Evolutionary conservation across 441 rosid species (phyloP).

Genomic region (Gossypium davidsonii): DNA sequence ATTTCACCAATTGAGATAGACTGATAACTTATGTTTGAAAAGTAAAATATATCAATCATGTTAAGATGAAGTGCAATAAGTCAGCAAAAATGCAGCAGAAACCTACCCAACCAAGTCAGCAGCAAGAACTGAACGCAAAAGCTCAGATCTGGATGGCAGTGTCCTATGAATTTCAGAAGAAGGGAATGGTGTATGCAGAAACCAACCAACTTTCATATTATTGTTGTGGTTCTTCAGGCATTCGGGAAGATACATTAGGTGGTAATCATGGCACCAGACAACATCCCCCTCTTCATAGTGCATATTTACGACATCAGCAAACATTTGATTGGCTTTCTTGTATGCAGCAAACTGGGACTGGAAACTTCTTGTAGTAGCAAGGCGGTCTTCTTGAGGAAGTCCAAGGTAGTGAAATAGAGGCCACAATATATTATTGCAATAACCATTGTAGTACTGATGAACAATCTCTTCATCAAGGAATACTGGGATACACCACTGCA

Average conservation of each 20-base stretch:
- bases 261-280: conserved; percentile 99
- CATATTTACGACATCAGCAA: conserved; percentile 84
- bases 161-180: conserved; percentile 99
- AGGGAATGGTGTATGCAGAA: conserved; percentile 99
- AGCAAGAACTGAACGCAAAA: conserved; percentile 89
- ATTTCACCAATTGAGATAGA: not conserved
- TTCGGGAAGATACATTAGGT: conserved; percentile 95
- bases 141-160: conserved; percentile 91
- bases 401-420: conserved; percentile 96
- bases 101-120: conserved; percentile 97
- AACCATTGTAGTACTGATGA: conserved; percentile 97
- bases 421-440: conserved; percentile 98
- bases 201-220: conserved; percentile 98
- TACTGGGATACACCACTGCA: conserved; percentile 96
- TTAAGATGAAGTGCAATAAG: not conserved
- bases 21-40: not conserved
- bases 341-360: conserved; percentile 96
- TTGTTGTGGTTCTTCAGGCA: conserved; percentile 77
- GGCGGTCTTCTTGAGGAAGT: conserved; percentile 99
- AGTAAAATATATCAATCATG: not conserved
- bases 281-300: conserved; percentile 98
- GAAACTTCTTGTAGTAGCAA: conserved; percentile 94
- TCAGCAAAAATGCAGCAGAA: conserved; percentile 14
- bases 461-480: conserved; percentile 99
- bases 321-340: conserved; percentile 96